These are phyloP conservation scores for Seiridium unicorne DNA, from an alignment of 2,329 filamentous ascomycete species.

Conservation along the genomic window DNA sequence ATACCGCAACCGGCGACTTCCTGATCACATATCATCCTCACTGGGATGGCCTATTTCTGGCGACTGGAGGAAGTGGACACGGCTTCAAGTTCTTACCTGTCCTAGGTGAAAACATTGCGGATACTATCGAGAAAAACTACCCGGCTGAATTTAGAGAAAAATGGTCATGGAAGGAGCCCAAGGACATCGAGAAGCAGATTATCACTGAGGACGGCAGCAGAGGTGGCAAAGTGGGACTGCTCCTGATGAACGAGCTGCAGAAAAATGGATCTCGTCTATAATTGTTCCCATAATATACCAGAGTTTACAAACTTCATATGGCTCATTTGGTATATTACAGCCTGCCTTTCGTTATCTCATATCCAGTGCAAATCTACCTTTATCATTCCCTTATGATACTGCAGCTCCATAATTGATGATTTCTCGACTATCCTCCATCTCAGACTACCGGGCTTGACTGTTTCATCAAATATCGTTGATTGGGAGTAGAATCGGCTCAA, in stretches of 20 bases:
- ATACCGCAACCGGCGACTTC: slow-evolving; percentile 71
- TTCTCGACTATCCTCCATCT: no score
- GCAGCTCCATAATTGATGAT: no score
- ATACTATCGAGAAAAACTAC: slow-evolving; percentile 47
- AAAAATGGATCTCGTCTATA: slow-evolving; percentile 17
- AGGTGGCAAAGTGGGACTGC: slow-evolving; percentile 44
- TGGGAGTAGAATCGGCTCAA: no score
- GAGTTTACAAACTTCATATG: no score
- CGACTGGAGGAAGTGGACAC: slow-evolving; percentile 63
- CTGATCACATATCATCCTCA: slow-evolving; percentile 68
- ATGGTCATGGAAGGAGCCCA: slow-evolving; percentile 63
- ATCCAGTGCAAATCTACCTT: no score
- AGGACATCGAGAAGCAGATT: slow-evolving; percentile 35
- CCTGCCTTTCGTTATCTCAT: no score
- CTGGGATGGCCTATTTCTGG: slow-evolving; percentile 57
- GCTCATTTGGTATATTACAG: no score
- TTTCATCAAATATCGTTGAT: no score
- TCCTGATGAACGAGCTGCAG: slow-evolving; percentile 43
- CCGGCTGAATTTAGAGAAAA: slow-evolving; percentile 52
- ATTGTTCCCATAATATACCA: not conserved
- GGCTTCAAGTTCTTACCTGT: slow-evolving; percentile 70
- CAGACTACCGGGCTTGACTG: no score
- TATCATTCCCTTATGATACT: no score
- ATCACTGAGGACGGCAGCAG: slow-evolving; percentile 54
- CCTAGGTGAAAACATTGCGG: slow-evolving; percentile 60